Evolutionary conservation across 1,284 basidiomycete species (phyloP).

Genomic region (Agroathelia rolfsii): DNA sequence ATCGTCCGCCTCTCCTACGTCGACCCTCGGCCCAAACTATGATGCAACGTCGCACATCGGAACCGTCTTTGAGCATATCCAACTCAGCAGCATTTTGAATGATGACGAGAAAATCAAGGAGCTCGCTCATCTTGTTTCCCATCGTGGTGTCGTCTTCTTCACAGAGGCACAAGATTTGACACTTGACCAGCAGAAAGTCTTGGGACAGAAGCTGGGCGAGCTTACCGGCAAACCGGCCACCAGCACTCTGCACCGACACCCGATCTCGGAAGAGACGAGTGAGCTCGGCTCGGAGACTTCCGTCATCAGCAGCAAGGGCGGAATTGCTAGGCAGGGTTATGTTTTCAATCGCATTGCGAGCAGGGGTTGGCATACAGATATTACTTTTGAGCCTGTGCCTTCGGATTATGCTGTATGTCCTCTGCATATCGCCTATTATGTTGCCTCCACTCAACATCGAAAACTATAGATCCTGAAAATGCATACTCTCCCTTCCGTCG

Average conservation of each 20-base stretch:
- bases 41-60: slow-evolving; percentile 28
- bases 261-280: slow-evolving; percentile 42
- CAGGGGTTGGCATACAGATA: slow-evolving; percentile 50
- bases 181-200: slow-evolving; percentile 32
- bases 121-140: slow-evolving; percentile 48
- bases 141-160: slow-evolving; percentile 70
- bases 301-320: slow-evolving; percentile 35
- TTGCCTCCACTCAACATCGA: neutral
- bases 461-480: slow-evolving; percentile 38
- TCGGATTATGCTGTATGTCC: slow-evolving; percentile 46
- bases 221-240: slow-evolving; percentile 46
- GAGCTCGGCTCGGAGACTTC: slow-evolving; percentile 39
- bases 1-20: too few relatives aligned
- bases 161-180: slow-evolving; percentile 41
- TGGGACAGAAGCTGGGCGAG: slow-evolving; percentile 40
- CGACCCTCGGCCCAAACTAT: too few relatives aligned
- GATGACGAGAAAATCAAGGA: slow-evolving; percentile 34
- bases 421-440: neutral
- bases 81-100: slow-evolving; percentile 27
- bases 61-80: slow-evolving; percentile 26
- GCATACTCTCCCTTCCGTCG: slow-evolving; percentile 39
- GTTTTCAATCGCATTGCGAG: slow-evolving; percentile 24
- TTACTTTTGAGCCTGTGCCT: slow-evolving; percentile 62
- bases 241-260: slow-evolving; percentile 54
- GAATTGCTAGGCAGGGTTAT: slow-evolving; percentile 28